Base-by-base conservation (phyloP, 1,139 yeast genomes). In the Scheffersomyces titani region DNA sequence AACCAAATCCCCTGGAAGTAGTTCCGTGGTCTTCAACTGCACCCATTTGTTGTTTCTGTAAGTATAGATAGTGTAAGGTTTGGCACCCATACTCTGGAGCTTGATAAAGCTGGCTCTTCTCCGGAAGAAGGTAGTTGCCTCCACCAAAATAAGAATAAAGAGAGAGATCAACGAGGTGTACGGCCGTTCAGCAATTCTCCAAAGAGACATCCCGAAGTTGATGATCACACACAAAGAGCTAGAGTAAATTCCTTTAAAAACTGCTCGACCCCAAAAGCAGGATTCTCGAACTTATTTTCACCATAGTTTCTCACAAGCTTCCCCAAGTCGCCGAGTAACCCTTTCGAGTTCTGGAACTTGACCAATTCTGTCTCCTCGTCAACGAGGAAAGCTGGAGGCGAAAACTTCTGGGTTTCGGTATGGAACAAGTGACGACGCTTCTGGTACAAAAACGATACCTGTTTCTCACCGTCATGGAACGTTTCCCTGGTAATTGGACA, bases 101-200 rank as follows among this genome's bases (percentile, higher is more conserved):
- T 94, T 99, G 54, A 87, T 79, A 92, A 94, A 89, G 54, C 99
- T 94, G 16, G 92, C 80, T 76, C 97, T 90, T 76, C 99, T 89
- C 80, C 94, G 99, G 76, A 87, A 90, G 19, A 94, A 99, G 49
- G 97, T 92, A 48, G 98, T 92, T 74, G 89, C 90, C 75, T 94
- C 99, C 77, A 94, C 94, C 3, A 96, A 85, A 40, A 94, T 88
- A 62, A 96, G 83, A 96, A 94, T 93, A 72, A 96, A 88, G 62
- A 94, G 80, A 36, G 97, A 90, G 74, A 96, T 92, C 60, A 96
- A 77, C 5, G 98, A 92, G 70, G 89, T 90, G 74, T 93, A 93
- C 98, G 98, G 94, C 78, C 91, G 90, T 65, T 93, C 98, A 75
- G 94, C 99, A 86, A 94, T 85, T 68, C 92, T 84, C 98, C 98